A percentile compares a stretch with the other conserved stretches of the same genome.
These are phyloP conservation scores for Micromonas commoda DNA, from an alignment of 139 green algal genomes.

Conservation along the genomic window DNA sequence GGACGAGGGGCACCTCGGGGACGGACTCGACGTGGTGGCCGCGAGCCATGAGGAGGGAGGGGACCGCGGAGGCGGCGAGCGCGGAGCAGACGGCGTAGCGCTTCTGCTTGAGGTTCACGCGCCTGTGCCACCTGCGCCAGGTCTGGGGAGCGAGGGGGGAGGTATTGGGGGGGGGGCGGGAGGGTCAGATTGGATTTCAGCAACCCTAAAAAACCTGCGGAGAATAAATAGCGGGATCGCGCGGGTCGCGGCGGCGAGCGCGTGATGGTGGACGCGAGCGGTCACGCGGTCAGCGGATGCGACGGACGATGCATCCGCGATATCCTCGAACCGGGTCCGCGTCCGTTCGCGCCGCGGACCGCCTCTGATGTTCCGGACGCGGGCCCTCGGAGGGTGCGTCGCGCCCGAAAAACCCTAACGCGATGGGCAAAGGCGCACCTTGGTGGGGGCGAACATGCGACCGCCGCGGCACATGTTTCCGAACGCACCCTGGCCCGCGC, in stretches of 20 bases:
- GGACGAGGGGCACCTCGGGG: conserved; percentile 91
- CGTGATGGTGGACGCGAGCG: too few species aligned
- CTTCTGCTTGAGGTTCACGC: conserved; percentile 97
- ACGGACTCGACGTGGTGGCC: conserved; percentile 89
- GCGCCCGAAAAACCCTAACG: neutral
- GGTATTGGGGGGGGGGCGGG: too few species aligned
- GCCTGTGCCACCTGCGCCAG: conserved; percentile 96
- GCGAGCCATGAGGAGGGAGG: conserved; percentile 89
- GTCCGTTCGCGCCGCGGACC: too few species aligned
- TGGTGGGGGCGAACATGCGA: conserved; percentile 96
- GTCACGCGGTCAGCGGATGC: too few species aligned
- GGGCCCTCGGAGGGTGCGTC: too few species aligned
- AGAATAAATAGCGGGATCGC: too few species aligned
- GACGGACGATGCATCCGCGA: too few species aligned
- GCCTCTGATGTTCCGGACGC: too few species aligned
- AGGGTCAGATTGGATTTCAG: too few species aligned
- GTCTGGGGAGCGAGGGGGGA: conserved; percentile 29
- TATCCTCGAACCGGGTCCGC: too few species aligned
- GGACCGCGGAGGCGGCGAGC: conserved; percentile 88
- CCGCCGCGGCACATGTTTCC: conserved; percentile 99
- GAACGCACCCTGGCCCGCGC: conserved; percentile 96
- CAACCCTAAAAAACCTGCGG: too few species aligned
- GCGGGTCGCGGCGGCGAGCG: too few species aligned
- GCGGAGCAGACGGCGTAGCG: conserved; percentile 90
- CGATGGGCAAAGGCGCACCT: conserved; percentile 39